Percentiles rank a stretch among this genome's conserved stretches.
phyloP scores from a whole-genome alignment of 192 early-diverging fungal genomes.

The Pecoramyces ruminantium region DNA sequence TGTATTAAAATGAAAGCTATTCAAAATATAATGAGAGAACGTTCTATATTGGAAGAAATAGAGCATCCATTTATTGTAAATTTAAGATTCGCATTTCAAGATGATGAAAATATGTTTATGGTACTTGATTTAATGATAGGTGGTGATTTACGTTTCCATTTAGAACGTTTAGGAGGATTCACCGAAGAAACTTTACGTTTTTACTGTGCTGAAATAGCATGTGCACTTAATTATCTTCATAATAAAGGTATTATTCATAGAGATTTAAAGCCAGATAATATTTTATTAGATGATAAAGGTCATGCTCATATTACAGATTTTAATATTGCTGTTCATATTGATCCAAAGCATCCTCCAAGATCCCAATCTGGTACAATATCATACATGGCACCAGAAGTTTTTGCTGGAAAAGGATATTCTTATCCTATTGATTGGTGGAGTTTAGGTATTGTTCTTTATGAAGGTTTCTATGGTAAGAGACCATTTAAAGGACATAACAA shows the following conservation, averaged over 20 bases:
- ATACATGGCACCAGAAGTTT: conserved; percentile 82
- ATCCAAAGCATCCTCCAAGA: conserved; percentile 43
- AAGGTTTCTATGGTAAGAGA: conserved; percentile 67
- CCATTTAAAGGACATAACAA: conserved; percentile 66
- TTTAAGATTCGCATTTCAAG: neutral
- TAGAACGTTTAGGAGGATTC: conserved; percentile 52
- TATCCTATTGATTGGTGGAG: conserved; percentile 91
- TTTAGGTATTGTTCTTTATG: conserved; percentile 76
- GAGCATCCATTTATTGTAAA: conserved; percentile 43
- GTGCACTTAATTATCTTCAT: conserved; percentile 69
- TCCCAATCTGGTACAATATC: conserved; percentile 75
- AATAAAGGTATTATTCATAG: conserved; percentile 66
- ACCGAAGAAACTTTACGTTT: conserved; percentile 58
- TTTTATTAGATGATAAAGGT: conserved; percentile 57
- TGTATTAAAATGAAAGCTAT: conserved; percentile 75
- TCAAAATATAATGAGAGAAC: conserved; percentile 80
- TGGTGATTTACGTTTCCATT: conserved; percentile 81
- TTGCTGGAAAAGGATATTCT: conserved; percentile 47
- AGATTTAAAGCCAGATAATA: conserved; percentile 90
- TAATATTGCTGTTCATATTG: conserved; percentile 76
- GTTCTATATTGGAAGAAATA: conserved; percentile 71
- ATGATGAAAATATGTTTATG: conserved; percentile 50
- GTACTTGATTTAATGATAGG: conserved; percentile 87
- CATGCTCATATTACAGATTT: conserved; percentile 90
- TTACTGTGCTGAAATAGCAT: conserved; percentile 79